phyloP scores from a whole-genome alignment of 1,284 basidiomycete genomes.

The Erythrobasidium hasegawianum region DNA sequence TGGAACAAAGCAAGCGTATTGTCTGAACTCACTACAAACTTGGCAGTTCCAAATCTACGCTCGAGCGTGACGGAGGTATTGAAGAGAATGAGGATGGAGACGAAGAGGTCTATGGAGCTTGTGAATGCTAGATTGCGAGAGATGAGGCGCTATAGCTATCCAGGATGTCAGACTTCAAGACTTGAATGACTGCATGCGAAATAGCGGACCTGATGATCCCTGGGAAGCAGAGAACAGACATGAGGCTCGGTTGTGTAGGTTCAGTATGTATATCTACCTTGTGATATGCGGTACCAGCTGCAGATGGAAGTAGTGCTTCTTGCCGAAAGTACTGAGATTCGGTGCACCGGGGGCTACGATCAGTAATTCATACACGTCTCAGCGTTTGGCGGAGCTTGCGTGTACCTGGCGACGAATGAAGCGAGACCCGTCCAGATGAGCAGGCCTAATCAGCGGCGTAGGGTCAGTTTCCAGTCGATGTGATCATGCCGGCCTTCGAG shows the following conservation, averaged over 20 bases:
- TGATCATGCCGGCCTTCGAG: not conserved
- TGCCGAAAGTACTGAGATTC: constrained; percentile 56
- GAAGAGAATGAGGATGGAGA: constrained; percentile 71
- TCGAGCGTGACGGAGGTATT: constrained; percentile 70
- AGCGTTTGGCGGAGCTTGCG: not conserved
- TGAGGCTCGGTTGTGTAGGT: not conserved
- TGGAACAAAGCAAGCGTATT: too few relatives aligned
- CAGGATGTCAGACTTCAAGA: not conserved
- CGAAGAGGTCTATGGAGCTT: constrained; percentile 77
- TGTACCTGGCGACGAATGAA: constrained; percentile 65
- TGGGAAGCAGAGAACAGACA: not conserved
- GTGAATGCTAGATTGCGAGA: constrained; percentile 72
- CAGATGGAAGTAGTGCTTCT: constrained; percentile 80
- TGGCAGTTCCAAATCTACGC: constrained; percentile 76
- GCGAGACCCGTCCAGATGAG: constrained; percentile 67
- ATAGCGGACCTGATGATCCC: constrained; percentile 50
- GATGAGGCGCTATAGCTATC: constrained; percentile 77
- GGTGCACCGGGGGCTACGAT: not conserved
- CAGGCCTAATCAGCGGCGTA: constrained; percentile 57
- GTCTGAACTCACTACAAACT: constrained; percentile 61
- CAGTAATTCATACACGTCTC: not conserved
- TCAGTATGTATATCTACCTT: constrained; percentile 36
- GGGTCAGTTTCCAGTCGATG: not conserved
- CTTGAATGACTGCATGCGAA: too few relatives aligned
- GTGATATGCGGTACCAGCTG: constrained; percentile 55